Conservation (phyloP, 164 flowering plant species). For the Piper longum region DNA sequence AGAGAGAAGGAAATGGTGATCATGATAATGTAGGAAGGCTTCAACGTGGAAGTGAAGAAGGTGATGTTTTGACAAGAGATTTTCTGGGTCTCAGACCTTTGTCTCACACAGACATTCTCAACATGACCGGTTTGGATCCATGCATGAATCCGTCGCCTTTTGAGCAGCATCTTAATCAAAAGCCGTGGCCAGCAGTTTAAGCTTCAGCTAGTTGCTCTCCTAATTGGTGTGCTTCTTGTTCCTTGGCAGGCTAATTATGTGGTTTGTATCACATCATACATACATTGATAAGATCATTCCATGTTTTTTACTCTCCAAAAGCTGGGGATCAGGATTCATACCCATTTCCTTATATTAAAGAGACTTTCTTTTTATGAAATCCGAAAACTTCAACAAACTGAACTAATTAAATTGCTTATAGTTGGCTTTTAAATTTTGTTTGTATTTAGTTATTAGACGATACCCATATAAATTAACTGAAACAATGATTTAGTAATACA, state of each 20-base stretch:
- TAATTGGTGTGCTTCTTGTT: neutral
- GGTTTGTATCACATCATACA: neutral
- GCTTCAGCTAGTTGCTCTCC: constrained; percentile 2
- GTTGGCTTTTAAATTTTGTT: neutral
- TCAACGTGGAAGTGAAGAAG: constrained; percentile 9
- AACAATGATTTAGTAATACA: no score
- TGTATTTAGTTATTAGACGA: no score
- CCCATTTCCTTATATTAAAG: neutral
- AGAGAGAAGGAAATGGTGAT: constrained; percentile 11
- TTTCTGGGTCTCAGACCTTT: constrained; percentile 69
- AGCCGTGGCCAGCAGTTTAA: constrained; percentile 52
- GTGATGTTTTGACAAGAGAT: constrained; percentile 64
- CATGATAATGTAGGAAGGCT: constrained; percentile 5
- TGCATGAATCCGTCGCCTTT: constrained; percentile 27
- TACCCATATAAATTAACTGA: no score
- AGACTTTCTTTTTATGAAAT: neutral
- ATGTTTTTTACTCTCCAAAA: constrained; percentile 11
- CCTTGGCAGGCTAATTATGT: neutral
- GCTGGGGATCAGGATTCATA: constrained; percentile 1
- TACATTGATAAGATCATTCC: neutral
- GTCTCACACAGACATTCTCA: constrained; percentile 50
- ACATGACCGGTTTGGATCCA: constrained; percentile 37
- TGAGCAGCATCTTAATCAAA: constrained; percentile 30
- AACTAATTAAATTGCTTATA: neutral
- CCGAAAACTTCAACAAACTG: no score